These are phyloP conservation scores for Globisporangium polare DNA, from an alignment of 352 stramenopile genomes.

Conservation along the genomic window DNA sequence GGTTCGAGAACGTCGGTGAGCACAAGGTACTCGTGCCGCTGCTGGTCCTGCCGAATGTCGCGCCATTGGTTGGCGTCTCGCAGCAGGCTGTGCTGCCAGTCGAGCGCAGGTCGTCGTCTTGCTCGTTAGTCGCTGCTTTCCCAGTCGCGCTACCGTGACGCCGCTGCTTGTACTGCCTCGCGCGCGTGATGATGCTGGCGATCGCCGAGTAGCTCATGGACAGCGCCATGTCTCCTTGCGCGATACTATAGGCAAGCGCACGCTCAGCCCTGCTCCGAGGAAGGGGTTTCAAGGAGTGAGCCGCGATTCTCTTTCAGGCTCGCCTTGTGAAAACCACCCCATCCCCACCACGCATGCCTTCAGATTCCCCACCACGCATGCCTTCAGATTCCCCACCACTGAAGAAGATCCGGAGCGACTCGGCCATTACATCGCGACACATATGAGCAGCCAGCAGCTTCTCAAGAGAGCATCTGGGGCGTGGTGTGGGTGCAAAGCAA, in stretches of 20 bases:
- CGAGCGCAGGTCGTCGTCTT: slow-evolving; percentile 5
- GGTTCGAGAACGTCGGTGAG: slow-evolving; percentile 6
- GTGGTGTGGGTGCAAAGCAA: neutral
- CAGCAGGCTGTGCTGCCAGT: slow-evolving; percentile 2
- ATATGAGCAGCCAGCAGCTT: slow-evolving; percentile 2
- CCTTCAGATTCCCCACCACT: neutral
- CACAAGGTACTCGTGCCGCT: slow-evolving; percentile 6
- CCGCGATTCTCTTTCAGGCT: neutral
- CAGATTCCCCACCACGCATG: neutral
- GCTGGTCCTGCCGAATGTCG: neutral
- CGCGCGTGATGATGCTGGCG: slow-evolving; percentile 9
- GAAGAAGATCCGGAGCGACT: neutral
- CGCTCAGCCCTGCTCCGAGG: slow-evolving; percentile 2
- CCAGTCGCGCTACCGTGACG: neutral
- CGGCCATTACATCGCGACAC: neutral
- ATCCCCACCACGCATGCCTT: neutral
- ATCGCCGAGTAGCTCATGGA: slow-evolving; percentile 19
- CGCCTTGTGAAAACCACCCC: neutral
- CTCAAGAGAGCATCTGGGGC: slow-evolving; percentile 1
- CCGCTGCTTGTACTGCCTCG: slow-evolving; percentile 8
- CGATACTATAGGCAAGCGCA: neutral
- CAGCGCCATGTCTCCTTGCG: neutral
- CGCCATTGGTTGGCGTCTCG: neutral
- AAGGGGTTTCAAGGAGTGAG: slow-evolving; percentile 4
- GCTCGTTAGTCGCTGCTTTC: slow-evolving; percentile 14